phyloP scores from a whole-genome alignment of 352 stramenopile genomes.

The Phytopythium delawarense region DNA sequence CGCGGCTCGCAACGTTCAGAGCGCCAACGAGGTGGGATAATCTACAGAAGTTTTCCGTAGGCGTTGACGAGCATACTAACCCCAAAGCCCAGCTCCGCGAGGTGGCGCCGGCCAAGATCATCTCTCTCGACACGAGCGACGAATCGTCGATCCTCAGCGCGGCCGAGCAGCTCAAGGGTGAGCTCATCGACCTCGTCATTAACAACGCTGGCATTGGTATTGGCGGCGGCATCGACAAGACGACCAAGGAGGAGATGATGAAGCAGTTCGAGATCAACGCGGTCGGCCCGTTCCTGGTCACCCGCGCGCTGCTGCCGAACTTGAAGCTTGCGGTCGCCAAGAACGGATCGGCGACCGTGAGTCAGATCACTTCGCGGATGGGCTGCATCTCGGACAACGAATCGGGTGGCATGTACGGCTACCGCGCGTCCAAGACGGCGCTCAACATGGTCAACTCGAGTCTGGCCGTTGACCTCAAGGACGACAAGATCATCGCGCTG shows the following conservation, averaged over 20 bases:
- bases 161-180: constrained; percentile 30
- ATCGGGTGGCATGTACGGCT: constrained; percentile 40
- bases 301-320: constrained; percentile 41
- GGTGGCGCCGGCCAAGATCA: constrained; percentile 20
- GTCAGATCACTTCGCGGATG: constrained; percentile 40
- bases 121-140: constrained; percentile 25
- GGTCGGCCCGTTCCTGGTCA: constrained; percentile 55
- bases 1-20: constrained; percentile 17
- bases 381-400: constrained; percentile 42
- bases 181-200: constrained; percentile 51
- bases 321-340: constrained; percentile 31
- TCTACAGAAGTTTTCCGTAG: not conserved
- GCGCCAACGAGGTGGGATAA: constrained; percentile 16
- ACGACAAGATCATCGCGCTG: constrained; percentile 36
- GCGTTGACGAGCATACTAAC: too few species aligned
- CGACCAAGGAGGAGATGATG: constrained; percentile 45
- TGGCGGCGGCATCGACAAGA: constrained; percentile 23
- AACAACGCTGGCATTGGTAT: constrained; percentile 61
- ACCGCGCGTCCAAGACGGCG: constrained; percentile 66
- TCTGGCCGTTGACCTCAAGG: constrained; percentile 42
- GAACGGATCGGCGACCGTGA: constrained; percentile 28
- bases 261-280: constrained; percentile 65
- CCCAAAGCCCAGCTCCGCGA: constrained; percentile 13
- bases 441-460: constrained; percentile 67
- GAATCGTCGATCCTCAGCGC: constrained; percentile 33